Evolutionary conservation across 805 yeast genomes (phyloP).

Genomic region (Candida montana): DNA sequence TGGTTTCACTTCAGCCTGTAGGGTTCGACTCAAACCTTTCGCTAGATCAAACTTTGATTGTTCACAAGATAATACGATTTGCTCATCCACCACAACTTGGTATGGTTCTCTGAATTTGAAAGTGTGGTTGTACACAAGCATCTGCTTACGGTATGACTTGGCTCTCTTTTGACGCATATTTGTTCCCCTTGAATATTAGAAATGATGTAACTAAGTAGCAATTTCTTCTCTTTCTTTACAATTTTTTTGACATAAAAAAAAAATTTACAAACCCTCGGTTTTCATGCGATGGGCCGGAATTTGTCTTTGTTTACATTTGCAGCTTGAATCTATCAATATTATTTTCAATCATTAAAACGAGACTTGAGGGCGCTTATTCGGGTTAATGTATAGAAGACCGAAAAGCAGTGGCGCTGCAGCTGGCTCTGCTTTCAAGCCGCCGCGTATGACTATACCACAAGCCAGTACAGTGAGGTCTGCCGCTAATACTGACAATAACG

Average conservation of each 20-base stretch:
- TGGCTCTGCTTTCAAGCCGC: conserved; percentile 13
- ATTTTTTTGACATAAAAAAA: conserved; percentile 2
- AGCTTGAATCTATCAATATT: no score
- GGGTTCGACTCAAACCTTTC: conserved; percentile 74
- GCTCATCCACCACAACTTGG: conserved; percentile 84
- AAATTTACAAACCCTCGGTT: not conserved
- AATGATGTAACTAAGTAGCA: not conserved
- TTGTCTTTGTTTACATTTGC: not conserved
- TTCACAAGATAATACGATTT: conserved; percentile 59
- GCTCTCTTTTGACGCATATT: conserved; percentile 95
- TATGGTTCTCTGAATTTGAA: conserved; percentile 93
- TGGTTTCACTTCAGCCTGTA: conserved; percentile 81
- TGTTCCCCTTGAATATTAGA: no score
- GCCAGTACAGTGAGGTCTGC: not conserved
- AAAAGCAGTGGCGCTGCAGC: conserved; percentile 5
- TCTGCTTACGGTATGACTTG: conserved; percentile 87
- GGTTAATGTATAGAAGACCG: conserved; percentile 16
- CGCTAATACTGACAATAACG: not conserved
- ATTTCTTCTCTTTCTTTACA: no score
- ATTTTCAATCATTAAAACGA: not conserved
- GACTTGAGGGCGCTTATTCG: no score
- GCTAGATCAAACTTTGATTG: conserved; percentile 68
- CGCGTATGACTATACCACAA: conserved; percentile 12
- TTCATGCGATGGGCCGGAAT: not conserved
- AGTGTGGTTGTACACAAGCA: conserved; percentile 76